Evolutionary conservation across 768 basidiomycete species (phyloP).

Genomic region (Suillus alpinus): DNA sequence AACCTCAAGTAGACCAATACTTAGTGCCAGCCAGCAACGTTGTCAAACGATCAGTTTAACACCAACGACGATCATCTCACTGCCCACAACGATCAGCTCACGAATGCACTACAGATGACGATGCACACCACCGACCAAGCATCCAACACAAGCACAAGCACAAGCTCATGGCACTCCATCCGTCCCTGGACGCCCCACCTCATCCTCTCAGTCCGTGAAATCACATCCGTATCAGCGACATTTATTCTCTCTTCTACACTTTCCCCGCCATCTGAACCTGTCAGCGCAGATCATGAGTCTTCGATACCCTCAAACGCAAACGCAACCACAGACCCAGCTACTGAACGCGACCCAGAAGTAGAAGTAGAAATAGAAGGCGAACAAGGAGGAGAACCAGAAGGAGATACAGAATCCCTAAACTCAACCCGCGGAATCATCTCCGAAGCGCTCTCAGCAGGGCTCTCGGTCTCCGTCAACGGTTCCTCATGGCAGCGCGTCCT

Average conservation of each 20-base stretch:
- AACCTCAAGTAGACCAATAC: neutral
- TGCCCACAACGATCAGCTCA: neutral
- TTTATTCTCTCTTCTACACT: slow-evolving; percentile 65
- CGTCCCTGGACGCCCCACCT: slow-evolving; percentile 75
- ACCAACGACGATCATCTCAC: neutral
- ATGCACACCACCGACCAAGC: slow-evolving; percentile 11
- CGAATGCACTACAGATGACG: slow-evolving; percentile 12
- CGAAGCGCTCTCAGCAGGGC: slow-evolving; percentile 59
- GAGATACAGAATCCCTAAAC: slow-evolving; percentile 30
- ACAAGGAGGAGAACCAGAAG: slow-evolving; percentile 13
- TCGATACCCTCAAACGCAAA: neutral
- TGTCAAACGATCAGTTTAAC: too few relatives aligned
- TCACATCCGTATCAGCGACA: slow-evolving; percentile 76
- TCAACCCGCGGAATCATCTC: slow-evolving; percentile 48
- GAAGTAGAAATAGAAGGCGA: neutral
- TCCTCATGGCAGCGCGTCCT: slow-evolving; percentile 77
- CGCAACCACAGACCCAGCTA: neutral
- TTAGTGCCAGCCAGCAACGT: too few relatives aligned
- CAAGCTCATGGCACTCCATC: slow-evolving; percentile 62
- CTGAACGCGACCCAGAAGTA: neutral
- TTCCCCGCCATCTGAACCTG: slow-evolving; percentile 21
- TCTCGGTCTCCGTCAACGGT: slow-evolving; percentile 79
- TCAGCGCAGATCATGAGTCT: slow-evolving; percentile 17
- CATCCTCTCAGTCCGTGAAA: slow-evolving; percentile 70
- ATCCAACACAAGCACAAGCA: slow-evolving; percentile 19